These are phyloP conservation scores for Diospyros lotus DNA, from an alignment of 148 eudicot genomes.

Conservation along the genomic window DNA sequence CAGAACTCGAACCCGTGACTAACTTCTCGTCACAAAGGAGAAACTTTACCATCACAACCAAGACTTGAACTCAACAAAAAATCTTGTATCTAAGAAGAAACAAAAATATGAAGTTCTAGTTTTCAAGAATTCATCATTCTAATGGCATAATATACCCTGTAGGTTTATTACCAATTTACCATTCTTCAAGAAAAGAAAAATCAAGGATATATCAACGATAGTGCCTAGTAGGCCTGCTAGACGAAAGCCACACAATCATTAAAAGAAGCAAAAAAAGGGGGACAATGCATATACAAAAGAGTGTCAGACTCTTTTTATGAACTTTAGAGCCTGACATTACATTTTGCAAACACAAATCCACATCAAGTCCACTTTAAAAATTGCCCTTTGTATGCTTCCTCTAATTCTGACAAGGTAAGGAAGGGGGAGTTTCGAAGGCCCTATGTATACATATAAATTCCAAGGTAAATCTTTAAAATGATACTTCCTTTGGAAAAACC, in stretches of 20 bases:
- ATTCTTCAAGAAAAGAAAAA: neutral
- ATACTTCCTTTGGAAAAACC: too few relatives aligned
- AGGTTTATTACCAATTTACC: neutral
- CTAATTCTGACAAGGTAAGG: neutral
- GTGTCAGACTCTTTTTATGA: neutral
- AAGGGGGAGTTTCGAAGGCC: neutral
- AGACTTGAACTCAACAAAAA: too few relatives aligned
- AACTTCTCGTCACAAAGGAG: too few relatives aligned
- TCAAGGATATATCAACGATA: neutral
- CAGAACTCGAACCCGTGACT: too few relatives aligned
- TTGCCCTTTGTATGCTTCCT: neutral
- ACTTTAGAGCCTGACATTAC: neutral
- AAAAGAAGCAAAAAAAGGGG: neutral
- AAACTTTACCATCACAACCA: too few relatives aligned
- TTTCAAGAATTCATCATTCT: neutral
- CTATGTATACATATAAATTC: neutral
- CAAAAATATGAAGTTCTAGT: too few relatives aligned
- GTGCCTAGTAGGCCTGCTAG: neutral
- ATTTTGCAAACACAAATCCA: neutral
- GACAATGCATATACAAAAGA: neutral
- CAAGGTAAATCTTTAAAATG: neutral
- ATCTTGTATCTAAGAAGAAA: too few relatives aligned
- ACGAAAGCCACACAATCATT: neutral
- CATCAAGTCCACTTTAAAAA: neutral
- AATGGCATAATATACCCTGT: neutral